These are phyloP conservation scores for Stromatinia cepivora DNA, from an alignment of 2,329 filamentous ascomycete species.

Conservation along the genomic window DNA sequence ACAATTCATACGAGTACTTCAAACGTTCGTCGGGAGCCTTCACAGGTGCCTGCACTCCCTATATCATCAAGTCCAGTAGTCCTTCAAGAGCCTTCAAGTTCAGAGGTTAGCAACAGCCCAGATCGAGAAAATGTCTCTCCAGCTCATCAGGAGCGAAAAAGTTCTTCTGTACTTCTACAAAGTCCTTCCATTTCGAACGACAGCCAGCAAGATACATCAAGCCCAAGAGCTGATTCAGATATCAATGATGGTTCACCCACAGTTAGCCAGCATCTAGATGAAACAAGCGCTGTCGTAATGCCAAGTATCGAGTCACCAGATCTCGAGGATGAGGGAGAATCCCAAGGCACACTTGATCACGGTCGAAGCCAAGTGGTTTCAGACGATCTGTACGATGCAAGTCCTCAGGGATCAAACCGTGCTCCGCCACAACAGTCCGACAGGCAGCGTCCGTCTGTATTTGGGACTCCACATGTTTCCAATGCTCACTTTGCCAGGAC, in stretches of 20 bases:
- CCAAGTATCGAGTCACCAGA: constrained; percentile 6
- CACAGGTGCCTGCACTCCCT: not conserved
- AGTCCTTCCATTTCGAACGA: not conserved
- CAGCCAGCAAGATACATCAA: not conserved
- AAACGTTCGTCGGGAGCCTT: not conserved
- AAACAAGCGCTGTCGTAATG: not conserved
- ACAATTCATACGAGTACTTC: not conserved
- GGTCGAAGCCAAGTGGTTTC: not conserved
- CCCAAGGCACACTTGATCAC: not conserved
- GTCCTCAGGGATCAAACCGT: not conserved
- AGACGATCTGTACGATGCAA: not conserved
- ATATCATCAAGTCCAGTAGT: not conserved
- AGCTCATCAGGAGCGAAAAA: not conserved
- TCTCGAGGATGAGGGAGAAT: not conserved
- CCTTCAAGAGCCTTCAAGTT: not conserved
- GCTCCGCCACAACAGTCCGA: not conserved
- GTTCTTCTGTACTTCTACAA: not conserved
- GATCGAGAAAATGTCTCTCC: not conserved
- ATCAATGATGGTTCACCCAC: not conserved
- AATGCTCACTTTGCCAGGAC: not conserved
- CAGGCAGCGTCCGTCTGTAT: not conserved
- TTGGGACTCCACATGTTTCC: not conserved
- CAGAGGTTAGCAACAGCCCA: not conserved
- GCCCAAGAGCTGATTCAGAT: not conserved
- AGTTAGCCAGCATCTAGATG: not conserved